Evolutionary conservation across 305 asterid species (phyloP).

Genomic region (Stenogyne calaminthoides): DNA sequence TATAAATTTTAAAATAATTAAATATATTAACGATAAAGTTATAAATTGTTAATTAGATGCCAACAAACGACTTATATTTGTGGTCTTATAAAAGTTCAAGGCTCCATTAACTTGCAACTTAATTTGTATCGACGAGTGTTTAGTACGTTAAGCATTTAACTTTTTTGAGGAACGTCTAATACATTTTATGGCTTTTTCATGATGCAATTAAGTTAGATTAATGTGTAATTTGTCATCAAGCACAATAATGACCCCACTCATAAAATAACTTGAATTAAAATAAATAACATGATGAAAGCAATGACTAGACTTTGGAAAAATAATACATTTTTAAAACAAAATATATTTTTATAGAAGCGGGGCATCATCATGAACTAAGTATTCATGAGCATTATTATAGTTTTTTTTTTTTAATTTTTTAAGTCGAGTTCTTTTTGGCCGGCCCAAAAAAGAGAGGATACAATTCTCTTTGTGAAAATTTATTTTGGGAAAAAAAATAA

Average conservation of each 20-base stretch:
- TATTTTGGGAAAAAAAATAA: no score
- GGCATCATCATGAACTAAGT: constrained; percentile 23
- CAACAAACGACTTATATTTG: no score
- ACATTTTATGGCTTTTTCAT: neutral
- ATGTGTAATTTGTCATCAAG: neutral
- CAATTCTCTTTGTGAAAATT: neutral
- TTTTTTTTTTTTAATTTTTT: neutral
- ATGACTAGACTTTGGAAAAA: constrained; percentile 19
- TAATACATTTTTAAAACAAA: neutral
- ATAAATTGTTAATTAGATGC: no score
- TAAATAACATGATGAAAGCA: constrained; percentile 5
- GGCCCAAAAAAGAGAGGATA: no score
- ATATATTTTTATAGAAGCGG: neutral
- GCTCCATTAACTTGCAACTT: no score
- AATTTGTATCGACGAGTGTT: neutral
- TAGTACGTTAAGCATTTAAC: neutral
- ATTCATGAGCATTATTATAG: neutral
- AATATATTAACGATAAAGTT: no score
- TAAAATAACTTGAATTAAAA: neutral
- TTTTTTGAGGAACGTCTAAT: neutral
- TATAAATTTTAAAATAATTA: no score
- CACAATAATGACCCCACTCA: neutral
- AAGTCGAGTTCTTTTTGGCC: neutral
- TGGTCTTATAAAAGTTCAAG: no score
- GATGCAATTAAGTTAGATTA: neutral